A percentile compares a stretch with the other conserved stretches of the same genome.
Conservation (phyloP, 2,329 filamentous ascomycete genomes). For the Metarhizium guizhouense region DNA sequence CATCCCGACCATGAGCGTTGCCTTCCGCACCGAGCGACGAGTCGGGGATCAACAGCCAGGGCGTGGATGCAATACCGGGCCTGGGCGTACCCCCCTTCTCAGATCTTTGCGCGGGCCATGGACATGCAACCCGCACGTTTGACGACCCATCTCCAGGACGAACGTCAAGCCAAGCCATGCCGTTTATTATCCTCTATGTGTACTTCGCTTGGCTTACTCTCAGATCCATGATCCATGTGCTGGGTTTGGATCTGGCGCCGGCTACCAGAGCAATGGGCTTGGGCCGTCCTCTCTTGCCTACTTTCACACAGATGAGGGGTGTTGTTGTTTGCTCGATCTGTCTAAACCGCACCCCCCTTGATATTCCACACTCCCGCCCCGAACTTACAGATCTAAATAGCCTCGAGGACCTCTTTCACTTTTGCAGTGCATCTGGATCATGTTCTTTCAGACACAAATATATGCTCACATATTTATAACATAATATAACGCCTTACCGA, state of each 20-base stretch:
- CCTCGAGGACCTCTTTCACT: constrained; percentile 11
- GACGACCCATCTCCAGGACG: constrained; percentile 11
- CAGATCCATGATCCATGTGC: constrained; percentile 21
- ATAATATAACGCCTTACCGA: background rate
- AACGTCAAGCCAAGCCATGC: background rate
- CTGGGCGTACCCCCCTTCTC: background rate
- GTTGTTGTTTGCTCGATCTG: constrained; percentile 22
- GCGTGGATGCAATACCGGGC: background rate
- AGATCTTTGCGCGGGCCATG: constrained; percentile 17
- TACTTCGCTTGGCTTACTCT: constrained; percentile 24
- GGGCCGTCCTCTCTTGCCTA: constrained; percentile 24
- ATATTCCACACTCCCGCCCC: constrained; percentile 1
- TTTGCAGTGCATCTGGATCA: background rate
- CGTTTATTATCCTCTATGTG: constrained; percentile 11
- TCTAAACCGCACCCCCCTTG: constrained; percentile 12
- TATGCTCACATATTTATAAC: background rate
- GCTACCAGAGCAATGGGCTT: constrained; percentile 18
- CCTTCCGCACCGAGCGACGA: background rate
- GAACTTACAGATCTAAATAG: constrained; percentile 16
- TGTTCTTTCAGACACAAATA: background rate
- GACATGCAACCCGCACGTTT: constrained; percentile 25
- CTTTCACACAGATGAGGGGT: constrained; percentile 16
- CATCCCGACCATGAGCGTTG: background rate
- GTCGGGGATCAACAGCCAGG: background rate
- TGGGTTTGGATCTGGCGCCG: constrained; percentile 24